phyloP scores from a whole-genome alignment of 2,329 filamentous ascomycete species.

The Ampelomyces quisqualis region DNA sequence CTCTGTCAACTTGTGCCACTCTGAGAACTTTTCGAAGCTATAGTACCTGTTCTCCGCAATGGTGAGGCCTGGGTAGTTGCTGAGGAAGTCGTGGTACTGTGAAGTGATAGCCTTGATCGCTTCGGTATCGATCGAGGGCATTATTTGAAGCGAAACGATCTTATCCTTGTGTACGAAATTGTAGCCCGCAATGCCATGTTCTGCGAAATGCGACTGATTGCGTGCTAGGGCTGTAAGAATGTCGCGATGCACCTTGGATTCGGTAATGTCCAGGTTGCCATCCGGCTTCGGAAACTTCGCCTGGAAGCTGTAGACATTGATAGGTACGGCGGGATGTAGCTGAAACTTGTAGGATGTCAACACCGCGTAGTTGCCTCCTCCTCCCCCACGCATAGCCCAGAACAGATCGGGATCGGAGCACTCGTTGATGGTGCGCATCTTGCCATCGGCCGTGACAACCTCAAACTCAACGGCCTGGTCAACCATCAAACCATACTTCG shows the following conservation, averaged over 20 bases:
- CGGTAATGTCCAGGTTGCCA: constrained; percentile 26
- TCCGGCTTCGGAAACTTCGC: constrained; percentile 29
- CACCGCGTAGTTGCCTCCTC: constrained; percentile 41
- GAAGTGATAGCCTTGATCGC: constrained; percentile 31
- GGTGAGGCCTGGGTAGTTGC: constrained; percentile 33
- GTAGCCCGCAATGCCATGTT: constrained; percentile 38
- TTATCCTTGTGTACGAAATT: constrained; percentile 38
- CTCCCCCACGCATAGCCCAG: constrained; percentile 43
- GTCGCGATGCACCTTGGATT: constrained; percentile 36
- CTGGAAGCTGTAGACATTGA: constrained; percentile 42
- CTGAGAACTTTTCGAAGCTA: constrained; percentile 34
- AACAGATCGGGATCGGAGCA: constrained; percentile 39
- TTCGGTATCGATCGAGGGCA: constrained; percentile 28
- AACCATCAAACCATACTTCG: constrained; percentile 46
- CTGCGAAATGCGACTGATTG: constrained; percentile 33
- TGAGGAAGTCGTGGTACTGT: constrained; percentile 36
- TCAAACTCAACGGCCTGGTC: constrained; percentile 42
- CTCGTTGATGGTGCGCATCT: constrained; percentile 36
- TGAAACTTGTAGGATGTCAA: constrained; percentile 42
- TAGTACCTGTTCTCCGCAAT: constrained; percentile 37
- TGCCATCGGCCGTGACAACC: constrained; percentile 37
- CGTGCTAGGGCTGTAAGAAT: constrained; percentile 34
- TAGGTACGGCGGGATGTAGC: constrained; percentile 34
- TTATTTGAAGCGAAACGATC: constrained; percentile 36
- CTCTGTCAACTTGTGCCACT: constrained; percentile 36